Percentiles rank a stretch among this genome's conserved stretches.
These are phyloP conservation scores for Kuraishia capsulata DNA, from an alignment of 805 yeast genomes.

Conservation along the genomic window DNA sequence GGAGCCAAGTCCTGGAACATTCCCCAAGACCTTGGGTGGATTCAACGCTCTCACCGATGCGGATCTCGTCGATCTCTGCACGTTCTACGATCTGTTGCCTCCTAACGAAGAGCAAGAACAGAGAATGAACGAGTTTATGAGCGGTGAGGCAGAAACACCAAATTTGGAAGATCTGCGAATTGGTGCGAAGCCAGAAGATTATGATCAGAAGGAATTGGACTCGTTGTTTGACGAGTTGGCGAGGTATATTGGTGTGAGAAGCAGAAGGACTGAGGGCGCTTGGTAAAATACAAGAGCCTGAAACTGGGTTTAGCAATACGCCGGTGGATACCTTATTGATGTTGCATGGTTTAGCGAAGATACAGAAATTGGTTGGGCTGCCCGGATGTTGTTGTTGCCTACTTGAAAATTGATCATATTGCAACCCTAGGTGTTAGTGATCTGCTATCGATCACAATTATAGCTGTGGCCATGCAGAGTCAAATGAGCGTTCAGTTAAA, in stretches of 20 bases:
- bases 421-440: too few relatives aligned
- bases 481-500: too few relatives aligned
- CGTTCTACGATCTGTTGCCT: conserved; percentile 73
- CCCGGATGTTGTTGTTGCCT: not conserved
- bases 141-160: conserved; percentile 36
- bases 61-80: conserved; percentile 43
- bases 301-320: not conserved
- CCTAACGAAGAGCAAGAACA: conserved; percentile 48
- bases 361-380: too few relatives aligned
- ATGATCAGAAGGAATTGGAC: conserved; percentile 38
- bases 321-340: not conserved
- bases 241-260: conserved; percentile 54
- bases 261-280: conserved; percentile 36
- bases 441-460: too few relatives aligned
- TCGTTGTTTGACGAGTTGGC: conserved; percentile 57
- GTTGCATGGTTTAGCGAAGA: too few relatives aligned
- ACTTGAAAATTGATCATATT: conserved; percentile 2
- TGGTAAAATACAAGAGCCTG: too few relatives aligned
- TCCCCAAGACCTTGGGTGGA: conserved; percentile 51
- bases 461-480: too few relatives aligned
- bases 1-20: conserved; percentile 44
- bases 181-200: conserved; percentile 15
- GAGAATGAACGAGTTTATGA: conserved; percentile 39
- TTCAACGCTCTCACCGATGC: conserved; percentile 38
- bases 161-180: conserved; percentile 22